Evolutionary conservation across 2,329 filamentous ascomycete species (phyloP), one percentile per base, ranked within the genome.

Genomic region (Botrytis galanthina): DNA sequence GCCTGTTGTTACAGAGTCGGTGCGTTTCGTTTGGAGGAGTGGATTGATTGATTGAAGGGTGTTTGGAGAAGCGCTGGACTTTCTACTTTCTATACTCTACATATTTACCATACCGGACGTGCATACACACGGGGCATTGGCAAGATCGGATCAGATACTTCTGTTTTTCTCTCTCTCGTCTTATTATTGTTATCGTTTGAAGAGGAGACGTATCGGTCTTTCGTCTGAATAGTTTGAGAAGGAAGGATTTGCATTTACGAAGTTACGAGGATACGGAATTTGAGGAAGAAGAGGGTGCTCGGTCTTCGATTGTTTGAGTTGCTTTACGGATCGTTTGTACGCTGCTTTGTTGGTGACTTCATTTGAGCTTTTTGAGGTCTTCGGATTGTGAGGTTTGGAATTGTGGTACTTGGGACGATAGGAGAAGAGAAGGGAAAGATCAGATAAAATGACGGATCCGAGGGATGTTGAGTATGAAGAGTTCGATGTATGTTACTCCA

Each of bases 381-480:
- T 18, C 32, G 32, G 63, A 51, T 48, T 42, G 26, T 26, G 35
- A 39, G 22, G 22, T 18, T 62, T 62, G 60, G 8, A 1, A n/a
- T n/a, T 5, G 14, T n/a, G 16, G 2, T n/a, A 26, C 9, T 37
- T 1, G 10, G 63, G 63, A 51, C 32, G 44, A 51, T 20, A 63
- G 32, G 60, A 62, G 4, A n/a, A 22, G 20, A 12, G 14, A 39
- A 26, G 35, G 35, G 32, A 62, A 39, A 42, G 48, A 57, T 68
- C 18, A 14, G 48, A 68, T 57, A 57, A 68, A 18, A 68, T 68
- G 66, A 18, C 48, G 37, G 66, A 68, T 57, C 66, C 66, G 37
- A 57, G 66, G 70, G 75, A 72, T 74, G 73, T 76, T 75, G 29
- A 60, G 4, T 48, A 68, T n/a, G 48, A 68, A 61, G 59, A 62